phyloP scores from a whole-genome alignment of 306 rosid genomes.

The Medicago lupulina region DNA sequence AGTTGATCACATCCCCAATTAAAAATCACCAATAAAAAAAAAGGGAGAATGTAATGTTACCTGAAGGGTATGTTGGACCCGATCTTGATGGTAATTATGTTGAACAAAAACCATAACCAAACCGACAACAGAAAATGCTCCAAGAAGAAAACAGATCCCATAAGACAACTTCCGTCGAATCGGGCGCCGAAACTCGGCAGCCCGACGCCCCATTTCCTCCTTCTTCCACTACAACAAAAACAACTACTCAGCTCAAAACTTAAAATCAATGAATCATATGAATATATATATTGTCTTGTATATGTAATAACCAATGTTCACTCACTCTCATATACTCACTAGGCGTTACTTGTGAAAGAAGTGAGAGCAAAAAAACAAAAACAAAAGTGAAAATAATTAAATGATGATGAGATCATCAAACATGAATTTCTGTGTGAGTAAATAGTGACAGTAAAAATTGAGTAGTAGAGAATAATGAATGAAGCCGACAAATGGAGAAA shows the following conservation, averaged over 20 bases:
- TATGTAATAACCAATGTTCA: neutral
- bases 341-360: conserved; percentile 15
- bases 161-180: conserved; percentile 69
- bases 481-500: conserved; percentile 30
- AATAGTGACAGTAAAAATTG: conserved; percentile 16
- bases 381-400: neutral
- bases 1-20: conserved; percentile 14
- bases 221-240: conserved; percentile 43
- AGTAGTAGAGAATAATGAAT: conserved; percentile 36
- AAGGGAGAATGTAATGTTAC: conserved; percentile 42
- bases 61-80: conserved; percentile 55
- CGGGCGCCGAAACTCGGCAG: conserved; percentile 94
- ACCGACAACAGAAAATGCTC: conserved; percentile 65
- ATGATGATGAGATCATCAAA: neutral
- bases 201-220: conserved; percentile 84
- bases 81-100: conserved; percentile 75
- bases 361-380: neutral
- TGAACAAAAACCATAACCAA: conserved; percentile 73
- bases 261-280: conserved; percentile 30
- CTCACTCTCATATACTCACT: neutral
- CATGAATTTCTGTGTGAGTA: neutral
- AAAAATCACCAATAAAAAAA: neutral
- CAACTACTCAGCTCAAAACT: conserved; percentile 38
- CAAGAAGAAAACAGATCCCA: conserved; percentile 91
- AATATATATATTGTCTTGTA: neutral